phyloP scores from a whole-genome alignment of 2,329 filamentous ascomycete species.

The Phoma herbarum region DNA sequence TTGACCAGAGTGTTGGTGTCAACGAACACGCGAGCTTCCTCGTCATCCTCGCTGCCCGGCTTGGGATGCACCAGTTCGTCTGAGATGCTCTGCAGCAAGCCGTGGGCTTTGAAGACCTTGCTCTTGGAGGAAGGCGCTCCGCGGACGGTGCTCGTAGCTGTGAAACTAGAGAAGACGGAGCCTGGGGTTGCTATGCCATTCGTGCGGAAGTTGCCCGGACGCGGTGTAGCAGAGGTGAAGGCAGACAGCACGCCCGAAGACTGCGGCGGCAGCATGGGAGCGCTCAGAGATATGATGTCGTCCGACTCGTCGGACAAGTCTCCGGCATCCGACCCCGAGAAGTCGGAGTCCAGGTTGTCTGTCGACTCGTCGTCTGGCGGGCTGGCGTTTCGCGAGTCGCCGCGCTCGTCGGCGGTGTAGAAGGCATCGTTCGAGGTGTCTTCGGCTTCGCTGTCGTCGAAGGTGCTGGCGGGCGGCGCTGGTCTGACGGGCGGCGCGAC shows the following conservation, averaged over 20 bases:
- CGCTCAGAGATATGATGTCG: slow-evolving; percentile 89
- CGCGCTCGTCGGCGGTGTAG: slow-evolving; percentile 82
- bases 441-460: slow-evolving; percentile 77
- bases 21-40: slow-evolving; percentile 86
- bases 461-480: slow-evolving; percentile 66
- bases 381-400: slow-evolving; percentile 49
- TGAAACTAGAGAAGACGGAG: slow-evolving; percentile 89
- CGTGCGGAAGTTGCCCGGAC: slow-evolving; percentile 72
- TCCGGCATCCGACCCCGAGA: slow-evolving; percentile 71
- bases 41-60: slow-evolving; percentile 83
- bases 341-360: slow-evolving; percentile 63
- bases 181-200: slow-evolving; percentile 84
- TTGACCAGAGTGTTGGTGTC: slow-evolving; percentile 86
- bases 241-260: slow-evolving; percentile 82
- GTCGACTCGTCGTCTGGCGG: slow-evolving; percentile 53
- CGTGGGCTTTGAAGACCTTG: slow-evolving; percentile 84
- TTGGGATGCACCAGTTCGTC: slow-evolving; percentile 85
- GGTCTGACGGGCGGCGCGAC: slow-evolving; percentile 54
- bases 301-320: slow-evolving; percentile 92
- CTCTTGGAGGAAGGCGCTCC: slow-evolving; percentile 72
- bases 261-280: slow-evolving; percentile 79
- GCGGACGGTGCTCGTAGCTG: slow-evolving; percentile 80
- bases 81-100: slow-evolving; percentile 75
- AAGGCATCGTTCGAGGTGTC: slow-evolving; percentile 91
- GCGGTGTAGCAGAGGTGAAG: slow-evolving; percentile 81